phyloP scores from a whole-genome alignment of 768 basidiomycete species.

The Cubamyces sp. region DNA sequence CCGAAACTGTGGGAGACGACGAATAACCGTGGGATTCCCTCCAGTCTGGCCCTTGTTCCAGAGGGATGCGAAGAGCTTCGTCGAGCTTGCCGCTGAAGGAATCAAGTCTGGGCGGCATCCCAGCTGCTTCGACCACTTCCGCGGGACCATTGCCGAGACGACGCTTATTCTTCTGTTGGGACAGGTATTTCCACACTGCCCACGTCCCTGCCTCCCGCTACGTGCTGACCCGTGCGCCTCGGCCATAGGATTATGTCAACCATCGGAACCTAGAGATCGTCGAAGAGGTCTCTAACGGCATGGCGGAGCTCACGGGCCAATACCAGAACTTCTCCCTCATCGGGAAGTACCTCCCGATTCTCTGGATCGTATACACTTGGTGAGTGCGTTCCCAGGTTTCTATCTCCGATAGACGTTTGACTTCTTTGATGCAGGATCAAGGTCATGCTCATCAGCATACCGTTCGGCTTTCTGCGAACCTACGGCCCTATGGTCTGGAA shows the following conservation, averaged over 20 bases:
- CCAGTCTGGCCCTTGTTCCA: constrained; percentile 32
- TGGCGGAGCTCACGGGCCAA: constrained; percentile 37
- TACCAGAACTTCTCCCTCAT: constrained; percentile 36
- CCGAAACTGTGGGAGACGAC: neutral
- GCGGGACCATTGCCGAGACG: constrained; percentile 37
- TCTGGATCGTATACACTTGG: constrained; percentile 34
- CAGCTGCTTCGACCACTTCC: constrained; percentile 36
- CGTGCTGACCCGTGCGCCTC: constrained; percentile 4
- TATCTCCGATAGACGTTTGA: constrained; percentile 15
- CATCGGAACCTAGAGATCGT: constrained; percentile 31
- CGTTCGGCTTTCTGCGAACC: constrained; percentile 26
- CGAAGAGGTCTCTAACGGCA: constrained; percentile 33
- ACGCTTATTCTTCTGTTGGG: constrained; percentile 39
- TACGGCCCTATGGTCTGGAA: constrained; percentile 25
- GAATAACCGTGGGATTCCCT: neutral
- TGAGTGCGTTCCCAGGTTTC: constrained; percentile 11
- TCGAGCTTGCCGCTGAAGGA: constrained; percentile 17
- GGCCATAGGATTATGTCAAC: constrained; percentile 32
- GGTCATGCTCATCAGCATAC: constrained; percentile 27
- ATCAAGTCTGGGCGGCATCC: constrained; percentile 15
- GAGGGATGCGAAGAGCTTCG: constrained; percentile 27
- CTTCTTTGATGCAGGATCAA: constrained; percentile 24
- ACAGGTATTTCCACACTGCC: constrained; percentile 26
- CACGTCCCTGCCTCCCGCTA: neutral
- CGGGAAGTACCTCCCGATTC: constrained; percentile 32